A percentile compares a stretch with the other conserved stretches of the same genome.
Conservation (phyloP, 441 rosid species). For the Adansonia rubrostipa region DNA sequence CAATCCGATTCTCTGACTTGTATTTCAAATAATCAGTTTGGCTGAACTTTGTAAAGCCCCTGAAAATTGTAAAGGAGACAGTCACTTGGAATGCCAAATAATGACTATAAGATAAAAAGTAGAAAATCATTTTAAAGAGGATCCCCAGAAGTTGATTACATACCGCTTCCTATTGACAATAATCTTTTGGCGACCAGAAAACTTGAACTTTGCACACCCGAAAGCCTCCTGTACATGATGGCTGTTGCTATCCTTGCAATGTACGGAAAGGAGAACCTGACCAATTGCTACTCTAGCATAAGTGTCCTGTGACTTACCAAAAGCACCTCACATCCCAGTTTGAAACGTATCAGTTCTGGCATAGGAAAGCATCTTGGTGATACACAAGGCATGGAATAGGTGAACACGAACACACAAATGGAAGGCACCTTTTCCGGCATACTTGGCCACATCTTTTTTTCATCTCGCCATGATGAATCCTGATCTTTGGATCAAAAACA, state of each 20-base stretch:
- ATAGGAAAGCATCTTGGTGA: conserved; percentile 52
- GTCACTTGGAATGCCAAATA: background rate
- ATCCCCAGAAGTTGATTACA: background rate
- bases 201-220: conserved; percentile 86
- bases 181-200: conserved; percentile 88
- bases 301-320: conserved; percentile 63
- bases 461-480: conserved; percentile 35
- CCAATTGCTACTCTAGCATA: conserved; percentile 72
- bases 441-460: conserved; percentile 34
- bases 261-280: conserved; percentile 82
- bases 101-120: background rate
- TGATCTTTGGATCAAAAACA: conserved; percentile 45
- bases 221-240: conserved; percentile 84
- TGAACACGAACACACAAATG: conserved; percentile 45
- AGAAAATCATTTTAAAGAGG: background rate
- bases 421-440: conserved; percentile 44
- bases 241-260: conserved; percentile 78
- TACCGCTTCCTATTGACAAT: conserved; percentile 74
- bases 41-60: conserved; percentile 91
- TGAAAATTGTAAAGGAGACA: conserved; percentile 30
- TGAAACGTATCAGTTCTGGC: conserved; percentile 37
- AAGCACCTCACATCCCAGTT: conserved; percentile 57
- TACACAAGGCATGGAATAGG: conserved; percentile 43
- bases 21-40: conserved; percentile 66
- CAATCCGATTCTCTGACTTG: conserved; percentile 71